Base-by-base conservation (phyloP, 495 filamentous ascomycete species). In the Aspergillus bridgeri region DNA sequence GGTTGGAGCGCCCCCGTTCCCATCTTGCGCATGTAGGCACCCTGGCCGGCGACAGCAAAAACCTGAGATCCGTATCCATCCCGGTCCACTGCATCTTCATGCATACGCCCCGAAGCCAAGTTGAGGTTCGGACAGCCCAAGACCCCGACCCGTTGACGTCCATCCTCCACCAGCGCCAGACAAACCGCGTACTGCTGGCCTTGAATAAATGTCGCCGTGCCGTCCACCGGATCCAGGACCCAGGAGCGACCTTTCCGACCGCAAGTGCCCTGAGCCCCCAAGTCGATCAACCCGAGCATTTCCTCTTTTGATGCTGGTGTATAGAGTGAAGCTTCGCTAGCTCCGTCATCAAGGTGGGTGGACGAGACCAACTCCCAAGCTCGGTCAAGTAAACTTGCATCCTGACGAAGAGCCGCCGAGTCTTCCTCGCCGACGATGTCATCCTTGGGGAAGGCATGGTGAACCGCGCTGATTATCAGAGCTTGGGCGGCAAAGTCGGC, bases 181-280 rank as follows among this genome's bases (percentile, higher is more conserved):
- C 80, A 84, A 6, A 85, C 85, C 0, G 83, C 85, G 56, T 88
- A 90, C 60, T 88, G 84, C 62, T 85, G 72, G 38, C 81, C 80
- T 7, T 69, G 68, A 15, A 90, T 79, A 53, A 86, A 90, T 3
- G 83, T 85, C 42, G 80, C 81, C 0, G 87, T 90, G 22, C 87
- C 87, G 58, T 90, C 87, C 47, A 90, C 86, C 0, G 87, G 87
- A 64, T 90, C 87, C 33, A 90, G 79, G 3, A 87, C 82, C 86
- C 86, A 90, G 1, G 80, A 72, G 4, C 80, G 66, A 3, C 73
- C 68, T 2, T 72, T 69, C 0, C 61, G 63, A 1, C 68, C 64
- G 17, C 76, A 74, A 9, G 65, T 68, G 2, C 77, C 79, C 45
- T 70, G 69, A 1, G 79, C 79, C 27, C 85, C 85, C 47, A 80